These are phyloP conservation scores for Colletotrichum australisinense DNA, from an alignment of 2,329 filamentous ascomycete genomes.

Conservation along the genomic window DNA sequence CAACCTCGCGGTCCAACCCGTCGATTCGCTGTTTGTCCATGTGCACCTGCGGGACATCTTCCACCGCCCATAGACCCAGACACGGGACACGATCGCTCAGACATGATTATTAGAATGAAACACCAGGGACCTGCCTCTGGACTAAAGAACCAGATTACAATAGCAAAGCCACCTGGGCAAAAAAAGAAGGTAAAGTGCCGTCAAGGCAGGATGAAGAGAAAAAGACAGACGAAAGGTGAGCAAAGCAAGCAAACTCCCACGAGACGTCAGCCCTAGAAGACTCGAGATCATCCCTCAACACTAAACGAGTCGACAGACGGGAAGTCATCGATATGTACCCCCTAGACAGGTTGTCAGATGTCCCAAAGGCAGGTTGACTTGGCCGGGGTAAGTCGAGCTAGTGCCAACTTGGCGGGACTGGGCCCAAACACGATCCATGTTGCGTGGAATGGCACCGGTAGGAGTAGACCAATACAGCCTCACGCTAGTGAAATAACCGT, in stretches of 20 bases:
- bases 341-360: background rate
- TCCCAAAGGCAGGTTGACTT: background rate
- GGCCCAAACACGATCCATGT: slow-evolving; percentile 20
- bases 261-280: slow-evolving; percentile 17
- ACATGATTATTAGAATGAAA: slow-evolving; percentile 40
- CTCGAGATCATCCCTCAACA: background rate
- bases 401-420: slow-evolving; percentile 22
- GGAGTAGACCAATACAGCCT: slow-evolving; percentile 9
- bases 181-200: slow-evolving; percentile 8
- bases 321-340: slow-evolving; percentile 21
- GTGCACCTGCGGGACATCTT: slow-evolving; percentile 38
- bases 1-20: slow-evolving; percentile 45
- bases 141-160: slow-evolving; percentile 13
- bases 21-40: slow-evolving; percentile 17
- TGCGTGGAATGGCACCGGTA: background rate
- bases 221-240: background rate
- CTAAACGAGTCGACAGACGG: background rate
- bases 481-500: slow-evolving; percentile 23
- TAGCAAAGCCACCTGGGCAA: slow-evolving; percentile 20
- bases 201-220: slow-evolving; percentile 4
- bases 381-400: slow-evolving; percentile 5
- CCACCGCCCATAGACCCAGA: slow-evolving; percentile 43
- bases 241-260: background rate
- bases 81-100: slow-evolving; percentile 45
- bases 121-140: slow-evolving; percentile 30